phyloP scores from a whole-genome alignment of 805 yeast species.

The Hanseniaspora valbyensis region DNA sequence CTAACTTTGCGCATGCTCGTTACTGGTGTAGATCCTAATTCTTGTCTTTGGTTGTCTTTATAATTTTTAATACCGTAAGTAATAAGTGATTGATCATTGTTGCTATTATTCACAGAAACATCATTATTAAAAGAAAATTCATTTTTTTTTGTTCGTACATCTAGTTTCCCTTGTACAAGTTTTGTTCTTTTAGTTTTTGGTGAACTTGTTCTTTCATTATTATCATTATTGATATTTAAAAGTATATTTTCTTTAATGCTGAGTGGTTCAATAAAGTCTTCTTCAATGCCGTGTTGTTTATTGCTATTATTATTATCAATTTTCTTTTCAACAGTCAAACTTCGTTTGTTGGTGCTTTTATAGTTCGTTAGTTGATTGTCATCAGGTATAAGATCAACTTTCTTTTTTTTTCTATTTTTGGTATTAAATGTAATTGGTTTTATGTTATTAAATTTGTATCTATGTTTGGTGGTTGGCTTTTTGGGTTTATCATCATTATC shows the following conservation, averaged over 20 bases:
- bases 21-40: background rate
- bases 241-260: background rate
- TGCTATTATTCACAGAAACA: too few species aligned
- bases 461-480: background rate
- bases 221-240: too few species aligned
- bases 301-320: too few species aligned
- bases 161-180: background rate
- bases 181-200: background rate
- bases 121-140: background rate
- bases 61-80: background rate
- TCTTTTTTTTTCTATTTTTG: slow-evolving; percentile 1
- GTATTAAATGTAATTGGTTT: slow-evolving; percentile 1
- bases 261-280: background rate
- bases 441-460: slow-evolving; percentile 1
- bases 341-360: background rate
- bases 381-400: background rate
- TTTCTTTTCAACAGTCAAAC: background rate
- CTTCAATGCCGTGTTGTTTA: too few species aligned
- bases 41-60: background rate
- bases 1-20: background rate
- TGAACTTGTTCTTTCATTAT: background rate
- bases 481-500: background rate
- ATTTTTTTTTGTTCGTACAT: too few species aligned
- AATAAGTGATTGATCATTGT: background rate
- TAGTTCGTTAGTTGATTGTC: background rate